These are phyloP conservation scores for Penicillium sp. DNA, from an alignment of 2,329 filamentous ascomycete genomes.

Conservation along the genomic window DNA sequence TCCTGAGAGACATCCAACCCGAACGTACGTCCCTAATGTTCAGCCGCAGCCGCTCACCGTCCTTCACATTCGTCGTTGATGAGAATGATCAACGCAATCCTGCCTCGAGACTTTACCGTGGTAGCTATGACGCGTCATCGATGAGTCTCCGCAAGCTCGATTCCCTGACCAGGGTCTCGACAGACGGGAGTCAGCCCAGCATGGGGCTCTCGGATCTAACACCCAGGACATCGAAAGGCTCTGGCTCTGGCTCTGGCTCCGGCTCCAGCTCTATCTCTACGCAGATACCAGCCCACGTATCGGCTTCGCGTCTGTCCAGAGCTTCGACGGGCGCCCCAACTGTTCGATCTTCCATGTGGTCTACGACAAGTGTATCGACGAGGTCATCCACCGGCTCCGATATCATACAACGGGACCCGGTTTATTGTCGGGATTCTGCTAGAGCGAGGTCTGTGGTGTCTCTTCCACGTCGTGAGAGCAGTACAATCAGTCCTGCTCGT, in stretches of 20 bases:
- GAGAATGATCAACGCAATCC: slow-evolving; percentile 1
- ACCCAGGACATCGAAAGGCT: not conserved
- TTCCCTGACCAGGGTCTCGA: slow-evolving; percentile 4
- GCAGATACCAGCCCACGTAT: not conserved
- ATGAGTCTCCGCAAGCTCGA: slow-evolving; percentile 7
- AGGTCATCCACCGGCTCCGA: not conserved
- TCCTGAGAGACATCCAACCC: slow-evolving; percentile 17
- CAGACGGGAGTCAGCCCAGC: slow-evolving; percentile 1
- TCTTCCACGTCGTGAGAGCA: not conserved
- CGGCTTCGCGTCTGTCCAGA: slow-evolving; percentile 1
- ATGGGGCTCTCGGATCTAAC: slow-evolving; percentile 4
- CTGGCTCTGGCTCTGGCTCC: not conserved
- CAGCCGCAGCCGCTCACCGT: slow-evolving; percentile 26
- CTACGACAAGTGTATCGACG: slow-evolving; percentile 4
- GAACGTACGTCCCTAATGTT: slow-evolving; percentile 33
- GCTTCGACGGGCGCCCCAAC: not conserved
- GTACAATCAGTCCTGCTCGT: not conserved
- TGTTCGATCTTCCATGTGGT: slow-evolving; percentile 13
- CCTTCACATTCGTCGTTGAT: slow-evolving; percentile 20
- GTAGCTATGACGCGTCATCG: slow-evolving; percentile 2
- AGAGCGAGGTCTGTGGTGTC: not conserved
- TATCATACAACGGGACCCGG: not conserved
- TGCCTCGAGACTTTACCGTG: not conserved
- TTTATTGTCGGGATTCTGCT: not conserved
- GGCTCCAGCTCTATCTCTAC: not conserved